These are phyloP conservation scores for Yarrowia sp. DNA, from an alignment of 805 yeast species.

Conservation along the genomic window DNA sequence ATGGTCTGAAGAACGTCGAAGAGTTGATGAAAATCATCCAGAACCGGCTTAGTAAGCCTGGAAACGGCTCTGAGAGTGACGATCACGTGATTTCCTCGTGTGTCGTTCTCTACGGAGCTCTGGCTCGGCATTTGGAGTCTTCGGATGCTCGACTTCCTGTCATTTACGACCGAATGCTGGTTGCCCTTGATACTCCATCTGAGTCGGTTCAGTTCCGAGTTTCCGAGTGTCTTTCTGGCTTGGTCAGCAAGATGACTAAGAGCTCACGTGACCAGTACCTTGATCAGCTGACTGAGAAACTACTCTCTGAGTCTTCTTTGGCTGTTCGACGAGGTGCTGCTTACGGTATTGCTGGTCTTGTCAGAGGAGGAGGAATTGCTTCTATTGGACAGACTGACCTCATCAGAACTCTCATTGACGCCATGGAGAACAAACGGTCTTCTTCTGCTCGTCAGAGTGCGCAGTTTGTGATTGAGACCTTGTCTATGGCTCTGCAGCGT, in stretches of 20 bases:
- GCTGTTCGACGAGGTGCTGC: slow-evolving; percentile 87
- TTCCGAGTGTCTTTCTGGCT: slow-evolving; percentile 80
- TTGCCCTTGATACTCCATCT: slow-evolving; percentile 80
- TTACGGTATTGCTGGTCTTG: slow-evolving; percentile 91
- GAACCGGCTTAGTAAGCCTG: slow-evolving; percentile 43
- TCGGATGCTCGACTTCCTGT: slow-evolving; percentile 61
- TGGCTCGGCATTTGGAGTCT: slow-evolving; percentile 76
- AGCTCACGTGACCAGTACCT: slow-evolving; percentile 53
- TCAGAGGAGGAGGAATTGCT: slow-evolving; percentile 82
- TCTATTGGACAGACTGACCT: slow-evolving; percentile 74
- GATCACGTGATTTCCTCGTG: slow-evolving; percentile 73
- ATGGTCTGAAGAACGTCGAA: slow-evolving; percentile 68
- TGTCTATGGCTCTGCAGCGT: slow-evolving; percentile 72
- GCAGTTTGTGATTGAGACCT: slow-evolving; percentile 77
- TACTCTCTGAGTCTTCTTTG: slow-evolving; percentile 49
- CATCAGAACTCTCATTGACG: slow-evolving; percentile 70
- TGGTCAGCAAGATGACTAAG: slow-evolving; percentile 54
- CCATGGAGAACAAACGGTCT: slow-evolving; percentile 83
- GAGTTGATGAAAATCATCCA: slow-evolving; percentile 80
- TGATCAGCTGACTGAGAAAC: slow-evolving; percentile 55
- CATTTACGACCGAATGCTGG: slow-evolving; percentile 66
- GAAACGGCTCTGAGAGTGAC: slow-evolving; percentile 48
- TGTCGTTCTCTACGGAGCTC: slow-evolving; percentile 83
- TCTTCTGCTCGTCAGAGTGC: slow-evolving; percentile 80
- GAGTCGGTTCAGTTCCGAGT: slow-evolving; percentile 88